Evolutionary conservation across 2,329 filamentous ascomycete species (phyloP), one percentile per base, ranked within the genome.

Genomic region (Aureobasidium namibiae): DNA sequence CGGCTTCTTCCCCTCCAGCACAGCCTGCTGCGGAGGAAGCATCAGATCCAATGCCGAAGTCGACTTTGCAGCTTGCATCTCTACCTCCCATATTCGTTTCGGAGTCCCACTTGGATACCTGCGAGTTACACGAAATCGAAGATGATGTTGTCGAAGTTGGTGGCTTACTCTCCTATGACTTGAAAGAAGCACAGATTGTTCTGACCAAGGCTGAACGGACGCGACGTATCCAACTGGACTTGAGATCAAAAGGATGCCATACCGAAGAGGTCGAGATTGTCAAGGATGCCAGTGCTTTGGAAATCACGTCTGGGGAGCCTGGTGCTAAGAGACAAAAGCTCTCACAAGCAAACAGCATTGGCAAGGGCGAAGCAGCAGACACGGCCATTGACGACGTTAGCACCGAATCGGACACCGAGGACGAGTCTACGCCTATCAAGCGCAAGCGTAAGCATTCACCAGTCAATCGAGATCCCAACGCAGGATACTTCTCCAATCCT

Each of bases 171-270:
- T 92, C 89, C 0, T 86, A 87, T 61, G 82, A 92, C 69, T 76
- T 87, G 56, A 76, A 78, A 14, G 87, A 92, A 70, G 90, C 90
- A 0, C 78, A 82, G 4, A 72, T 96, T 3, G 78, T 96, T 1
- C 70, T 97, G 31, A 90, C 88, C 1, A 89, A 85, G 64, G 80
- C 95, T 34, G 78, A 79, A 0, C 86, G 83, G 59, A 85, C 82
- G 63, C 81, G 84, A 66, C 81, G 92, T 18, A 90, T 90, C 0
- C 78, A 82, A 48, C 85, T 95, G 65, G 92, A 97, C 72, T 75
- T 97, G 62, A 80, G 89, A 56, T 80, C 82, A 7, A 80, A 83
- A 46, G 85, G 84, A 14, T 65, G 96, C 2, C 70, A 73, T 41
- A 84, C 84, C 0, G 76, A 82, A 58, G 82, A 84, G 60, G 65